Evolutionary conservation across 1,284 basidiomycete genomes (phyloP), one percentile per base, ranked within the genome.

Genomic region (Coniferiporia weirii): DNA sequence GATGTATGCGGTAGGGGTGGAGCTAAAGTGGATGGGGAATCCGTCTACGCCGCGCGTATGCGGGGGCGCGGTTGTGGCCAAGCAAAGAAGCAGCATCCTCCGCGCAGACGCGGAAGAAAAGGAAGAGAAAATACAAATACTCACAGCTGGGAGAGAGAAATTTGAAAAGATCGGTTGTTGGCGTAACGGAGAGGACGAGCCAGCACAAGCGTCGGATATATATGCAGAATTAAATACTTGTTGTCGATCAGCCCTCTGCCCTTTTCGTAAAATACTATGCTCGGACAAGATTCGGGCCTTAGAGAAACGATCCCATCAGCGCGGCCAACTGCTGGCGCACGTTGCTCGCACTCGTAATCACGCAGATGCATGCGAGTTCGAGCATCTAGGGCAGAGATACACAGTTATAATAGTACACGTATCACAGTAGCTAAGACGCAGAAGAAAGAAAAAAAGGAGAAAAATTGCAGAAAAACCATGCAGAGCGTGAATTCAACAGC

Each of bases 401-500:
- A 46, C 44, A n/a, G 8, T 20, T 46, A 20, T 46, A 46, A 46
- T 58, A 34, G 22, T 58, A 58, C 56, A 58, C 34, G 51, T 46
- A 46, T n/a, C 27, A 46, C 47, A 57, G 7, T 52, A 52, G 50
- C 27, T n/a, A 27, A 52, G 1, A 43, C 35, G 44, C 40, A 45
- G 44, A 54, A 38, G 51, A 62, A 15, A 46, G 45, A 54, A 44
- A 8, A 22, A 45, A 52, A 44, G 45, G 32, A 52, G 54, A 27
- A 27, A 27, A 27, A 27, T 3, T 27, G 27, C 27, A 27, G 27
- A 5, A 5, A 27, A 27, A 27, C 27, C 27, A 5, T 27, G 27
- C 27, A 27, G 27, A 27, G 27, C 27, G 60, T 46, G 57, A 47
- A 52, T 60, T 40, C 51, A 27, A 53, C 46, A 56, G 59, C 53